Percentiles rank a stretch among this genome's conserved stretches.
These are phyloP conservation scores for Cryphonectria radicalis DNA, from an alignment of 2,329 filamentous ascomycete genomes.

Conservation along the genomic window DNA sequence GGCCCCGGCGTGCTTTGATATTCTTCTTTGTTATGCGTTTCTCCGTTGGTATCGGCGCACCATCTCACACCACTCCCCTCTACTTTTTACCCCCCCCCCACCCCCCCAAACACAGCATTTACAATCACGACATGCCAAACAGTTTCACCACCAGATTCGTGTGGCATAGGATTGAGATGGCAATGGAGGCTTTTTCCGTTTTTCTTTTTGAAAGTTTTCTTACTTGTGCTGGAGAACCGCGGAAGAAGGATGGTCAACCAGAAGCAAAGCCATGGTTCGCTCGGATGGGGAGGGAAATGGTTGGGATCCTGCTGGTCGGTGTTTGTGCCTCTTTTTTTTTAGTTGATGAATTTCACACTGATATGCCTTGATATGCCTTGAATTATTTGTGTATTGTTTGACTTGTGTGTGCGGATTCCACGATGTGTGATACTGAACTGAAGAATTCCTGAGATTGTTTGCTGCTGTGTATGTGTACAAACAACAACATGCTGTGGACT, in stretches of 20 bases:
- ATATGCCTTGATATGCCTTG: conserved; percentile 4
- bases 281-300: not conserved
- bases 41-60: conserved; percentile 13
- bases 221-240: not conserved
- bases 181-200: not conserved
- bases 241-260: conserved; percentile 9
- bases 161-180: not conserved
- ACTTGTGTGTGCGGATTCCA: not conserved
- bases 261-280: not conserved
- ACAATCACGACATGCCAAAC: conserved; percentile 12
- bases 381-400: not conserved
- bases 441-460: not conserved
- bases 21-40: conserved; percentile 2
- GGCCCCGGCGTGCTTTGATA: conserved; percentile 8
- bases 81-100: not conserved
- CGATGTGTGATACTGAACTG: not conserved
- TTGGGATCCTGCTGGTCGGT: conserved; percentile 9
- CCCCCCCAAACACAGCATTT: not conserved
- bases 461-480: not conserved
- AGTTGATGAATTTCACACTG: conserved; percentile 23
- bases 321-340: conserved; percentile 8
- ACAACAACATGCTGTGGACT: not conserved
- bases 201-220: conserved; percentile 4
- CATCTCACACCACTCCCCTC: conserved; percentile 1
- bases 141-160: conserved; percentile 2